Conservation (phyloP, 2,329 filamentous ascomycete species). For the Curvularia sp. region DNA sequence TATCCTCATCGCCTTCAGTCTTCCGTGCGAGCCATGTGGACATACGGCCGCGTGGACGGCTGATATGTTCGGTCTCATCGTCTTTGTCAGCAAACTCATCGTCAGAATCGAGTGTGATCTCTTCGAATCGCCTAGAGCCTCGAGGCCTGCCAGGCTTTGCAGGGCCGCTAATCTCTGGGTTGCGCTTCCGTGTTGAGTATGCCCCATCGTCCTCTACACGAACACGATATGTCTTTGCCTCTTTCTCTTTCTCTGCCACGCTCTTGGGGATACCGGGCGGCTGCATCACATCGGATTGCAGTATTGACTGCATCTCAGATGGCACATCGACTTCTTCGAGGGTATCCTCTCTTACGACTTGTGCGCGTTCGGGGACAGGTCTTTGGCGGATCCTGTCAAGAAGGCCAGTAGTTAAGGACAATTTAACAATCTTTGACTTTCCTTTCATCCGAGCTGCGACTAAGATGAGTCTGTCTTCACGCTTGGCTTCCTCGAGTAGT, state of each 20-base stretch:
- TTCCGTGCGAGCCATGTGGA: constrained; percentile 55
- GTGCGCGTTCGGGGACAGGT: constrained; percentile 37
- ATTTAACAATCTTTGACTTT: constrained; percentile 55
- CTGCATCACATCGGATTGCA: constrained; percentile 49
- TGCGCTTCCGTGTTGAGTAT: constrained; percentile 45
- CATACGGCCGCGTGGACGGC: constrained; percentile 33
- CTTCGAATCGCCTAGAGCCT: constrained; percentile 51
- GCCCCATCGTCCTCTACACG: constrained; percentile 53
- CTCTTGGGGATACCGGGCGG: constrained; percentile 22
- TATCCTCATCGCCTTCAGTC: constrained; percentile 52
- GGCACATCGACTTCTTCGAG: constrained; percentile 36
- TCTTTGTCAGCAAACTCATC: constrained; percentile 50
- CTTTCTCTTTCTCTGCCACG: constrained; percentile 40
- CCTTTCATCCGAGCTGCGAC: constrained; percentile 56
- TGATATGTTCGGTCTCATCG: constrained; percentile 21
- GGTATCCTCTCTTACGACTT: constrained; percentile 25
- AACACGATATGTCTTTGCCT: constrained; percentile 45
- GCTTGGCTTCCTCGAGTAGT: constrained; percentile 52
- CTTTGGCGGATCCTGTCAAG: constrained; percentile 49
- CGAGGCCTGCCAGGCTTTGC: constrained; percentile 34
- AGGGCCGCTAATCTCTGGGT: constrained; percentile 33
- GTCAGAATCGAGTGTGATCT: constrained; percentile 57
- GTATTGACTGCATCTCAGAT: constrained; percentile 37
- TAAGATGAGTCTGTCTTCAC: constrained; percentile 56
- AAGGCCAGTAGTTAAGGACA: constrained; percentile 48